A percentile compares a stretch with the other conserved stretches of the same genome.
Conservation (phyloP, 306 rosid species). For the Canavalia ensiformis region DNA sequence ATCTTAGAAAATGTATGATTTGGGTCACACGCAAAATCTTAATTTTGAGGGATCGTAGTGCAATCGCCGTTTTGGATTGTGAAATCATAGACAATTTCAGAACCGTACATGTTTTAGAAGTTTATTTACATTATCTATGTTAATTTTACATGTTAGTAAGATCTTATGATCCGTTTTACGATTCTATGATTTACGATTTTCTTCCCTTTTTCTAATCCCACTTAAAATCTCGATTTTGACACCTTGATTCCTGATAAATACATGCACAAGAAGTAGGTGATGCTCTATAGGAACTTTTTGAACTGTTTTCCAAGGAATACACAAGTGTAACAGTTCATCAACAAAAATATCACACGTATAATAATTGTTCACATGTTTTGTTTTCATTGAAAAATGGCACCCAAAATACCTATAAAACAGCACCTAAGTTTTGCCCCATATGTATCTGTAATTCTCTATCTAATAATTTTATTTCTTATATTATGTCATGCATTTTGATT, state of each 20-base stretch:
- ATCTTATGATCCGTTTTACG: too few species aligned
- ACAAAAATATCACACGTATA: not conserved
- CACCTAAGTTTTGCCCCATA: not conserved
- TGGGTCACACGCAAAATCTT: too few species aligned
- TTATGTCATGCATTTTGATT: not conserved
- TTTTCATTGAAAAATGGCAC: not conserved
- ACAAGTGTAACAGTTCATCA: not conserved
- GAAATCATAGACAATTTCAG: too few species aligned
- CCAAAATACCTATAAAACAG: not conserved
- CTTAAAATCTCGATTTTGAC: too few species aligned
- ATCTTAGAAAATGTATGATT: too few species aligned
- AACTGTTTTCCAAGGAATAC: not conserved
- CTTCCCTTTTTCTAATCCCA: too few species aligned
- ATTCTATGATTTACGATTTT: too few species aligned
- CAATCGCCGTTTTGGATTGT: too few species aligned
- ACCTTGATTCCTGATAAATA: not conserved
- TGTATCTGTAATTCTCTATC: not conserved
- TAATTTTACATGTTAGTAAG: too few species aligned
- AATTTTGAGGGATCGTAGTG: too few species aligned
- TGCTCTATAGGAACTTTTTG: not conserved
- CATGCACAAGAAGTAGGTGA: not conserved
- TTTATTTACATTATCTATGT: too few species aligned
- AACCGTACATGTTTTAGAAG: too few species aligned
- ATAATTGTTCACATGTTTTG: not conserved
- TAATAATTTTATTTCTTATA: conserved; percentile 14